Base-by-base conservation (phyloP, 208 protist species). In the Vickermania ingenoplastis region DNA sequence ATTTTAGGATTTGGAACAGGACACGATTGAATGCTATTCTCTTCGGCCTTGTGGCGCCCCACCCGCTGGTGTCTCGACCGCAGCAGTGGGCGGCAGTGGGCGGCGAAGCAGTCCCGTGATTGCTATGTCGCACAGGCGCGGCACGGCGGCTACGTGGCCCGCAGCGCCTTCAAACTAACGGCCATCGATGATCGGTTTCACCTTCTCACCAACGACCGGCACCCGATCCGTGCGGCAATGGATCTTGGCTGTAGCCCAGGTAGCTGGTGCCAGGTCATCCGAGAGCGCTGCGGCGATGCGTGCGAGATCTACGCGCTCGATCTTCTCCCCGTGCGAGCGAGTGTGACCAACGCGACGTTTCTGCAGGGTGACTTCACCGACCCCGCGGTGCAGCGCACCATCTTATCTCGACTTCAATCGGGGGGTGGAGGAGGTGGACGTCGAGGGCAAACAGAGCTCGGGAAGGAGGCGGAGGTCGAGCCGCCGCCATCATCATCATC, bases 181-280 rank as follows among this genome's bases (percentile, higher is more conserved):
- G 59, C 84, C 57, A 74, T 92, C 13, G 79, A 92, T 49, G 78
- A 88, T 31, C 76, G 79, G 41, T 87, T 83, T 53, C 36, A 45
- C 11, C 7, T n/a, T 17, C 11, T 17, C 17, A 45, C 36, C 36
- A 17, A n/a, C 7, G 36, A n/a, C 11, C 36, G 36, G 11, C 17
- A 49, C 17, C 45, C 73, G 24, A 88, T 77, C 26, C 69, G 74
- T 36, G 65, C 77, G 31, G 86, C 80, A 17, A 65, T 92, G 24
- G 86, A 92, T 65, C 74, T 92, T 22, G 86, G 86, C 31, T 88
- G 80, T 65, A 92, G 86, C 51, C 86, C 86, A n/a, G 86, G 86
- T 13, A 79, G 86, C 53, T 92, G 86, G 86, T 83, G 78, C 25
- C 86, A 92, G 61, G 82, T 92, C 26, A 76, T 88, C 14, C 82